Conservation (phyloP, 768 basidiomycete genomes). For the Gyrodon lividus region DNA sequence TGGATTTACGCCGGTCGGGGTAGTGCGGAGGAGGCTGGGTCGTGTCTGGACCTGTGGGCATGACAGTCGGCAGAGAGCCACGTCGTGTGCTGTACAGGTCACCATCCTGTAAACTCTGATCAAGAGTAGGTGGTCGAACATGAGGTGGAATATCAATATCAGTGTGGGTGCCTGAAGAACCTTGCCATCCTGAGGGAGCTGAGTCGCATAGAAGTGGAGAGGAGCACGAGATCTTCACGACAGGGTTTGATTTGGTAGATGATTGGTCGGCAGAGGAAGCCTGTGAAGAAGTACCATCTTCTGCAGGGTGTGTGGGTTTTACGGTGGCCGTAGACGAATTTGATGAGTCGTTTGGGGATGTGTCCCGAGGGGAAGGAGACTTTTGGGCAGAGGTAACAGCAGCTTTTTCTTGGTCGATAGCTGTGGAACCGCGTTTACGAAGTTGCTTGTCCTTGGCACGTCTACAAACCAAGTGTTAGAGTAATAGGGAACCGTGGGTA, state of each 20-base stretch:
- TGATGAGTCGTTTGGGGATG: conserved; percentile 31
- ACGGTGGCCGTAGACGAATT: conserved; percentile 39
- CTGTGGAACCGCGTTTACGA: conserved; percentile 45
- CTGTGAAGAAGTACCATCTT: conserved; percentile 11
- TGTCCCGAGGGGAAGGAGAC: conserved; percentile 15
- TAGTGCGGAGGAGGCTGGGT: conserved; percentile 33
- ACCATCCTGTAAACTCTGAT: conserved; percentile 25
- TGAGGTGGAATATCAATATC: conserved; percentile 25
- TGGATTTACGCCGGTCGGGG: conserved; percentile 39
- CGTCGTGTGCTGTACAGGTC: conserved; percentile 42
- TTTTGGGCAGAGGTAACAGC: conserved; percentile 10
- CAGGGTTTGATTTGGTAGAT: conserved; percentile 5
- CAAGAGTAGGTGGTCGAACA: conserved; percentile 24
- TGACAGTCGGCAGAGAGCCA: conserved; percentile 52
- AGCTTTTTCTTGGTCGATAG: conserved; percentile 19
- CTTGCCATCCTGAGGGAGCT: conserved; percentile 27
- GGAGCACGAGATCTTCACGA: conserved; percentile 24
- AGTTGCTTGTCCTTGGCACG: conserved; percentile 83
- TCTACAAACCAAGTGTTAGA: conserved; percentile 36
- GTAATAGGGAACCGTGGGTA: conserved; percentile 5
- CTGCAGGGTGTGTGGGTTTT: conserved; percentile 33
- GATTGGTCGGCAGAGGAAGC: conserved; percentile 3
- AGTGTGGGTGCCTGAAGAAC: conserved; percentile 33
- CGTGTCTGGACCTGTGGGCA: conserved; percentile 30
- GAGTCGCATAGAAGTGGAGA: conserved; percentile 15